phyloP scores from a whole-genome alignment of 2,329 filamentous ascomycete species.

The Tolypocladium album region DNA sequence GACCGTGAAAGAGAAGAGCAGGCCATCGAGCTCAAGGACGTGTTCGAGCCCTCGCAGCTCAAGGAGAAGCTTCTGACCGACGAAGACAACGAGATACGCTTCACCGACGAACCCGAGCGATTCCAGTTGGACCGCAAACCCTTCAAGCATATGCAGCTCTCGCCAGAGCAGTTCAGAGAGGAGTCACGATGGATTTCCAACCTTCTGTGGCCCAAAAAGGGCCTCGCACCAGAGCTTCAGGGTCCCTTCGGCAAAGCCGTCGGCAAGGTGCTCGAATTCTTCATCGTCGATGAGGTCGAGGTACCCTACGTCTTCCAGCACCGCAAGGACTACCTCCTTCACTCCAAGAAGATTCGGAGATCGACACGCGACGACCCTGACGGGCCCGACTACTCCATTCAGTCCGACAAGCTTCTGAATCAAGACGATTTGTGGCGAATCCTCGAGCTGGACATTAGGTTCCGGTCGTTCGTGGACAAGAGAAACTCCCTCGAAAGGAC shows the following conservation, averaged over 20 bases:
- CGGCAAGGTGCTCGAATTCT: conserved; percentile 86
- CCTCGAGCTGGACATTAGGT: conserved; percentile 89
- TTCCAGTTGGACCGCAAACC: conserved; percentile 86
- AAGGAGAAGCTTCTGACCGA: conserved; percentile 92
- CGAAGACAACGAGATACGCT: conserved; percentile 83
- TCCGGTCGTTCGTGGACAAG: conserved; percentile 85
- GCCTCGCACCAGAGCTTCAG: conserved; percentile 59
- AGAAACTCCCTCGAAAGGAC: conserved; percentile 73
- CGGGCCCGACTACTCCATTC: conserved; percentile 60
- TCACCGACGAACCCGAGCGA: conserved; percentile 82
- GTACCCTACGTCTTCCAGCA: conserved; percentile 98
- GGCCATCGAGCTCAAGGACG: conserved; percentile 86
- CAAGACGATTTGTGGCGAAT: conserved; percentile 95
- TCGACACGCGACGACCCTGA: conserved; percentile 55
- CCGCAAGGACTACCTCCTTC: conserved; percentile 93
- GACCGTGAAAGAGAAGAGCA: conserved; percentile 70
- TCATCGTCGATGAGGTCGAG: conserved; percentile 88
- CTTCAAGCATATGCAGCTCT: conserved; percentile 73
- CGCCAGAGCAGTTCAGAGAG: conserved; percentile 77
- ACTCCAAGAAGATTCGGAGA: conserved; percentile 62
- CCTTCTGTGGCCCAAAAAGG: conserved; percentile 81
- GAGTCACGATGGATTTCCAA: conserved; percentile 89
- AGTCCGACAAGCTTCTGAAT: conserved; percentile 78
- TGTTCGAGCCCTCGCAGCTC: conserved; percentile 93
- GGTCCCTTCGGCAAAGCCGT: conserved; percentile 81